These are phyloP conservation scores for Solanum medicagineum DNA, from an alignment of 257 asterid genomes.

Conservation along the genomic window DNA sequence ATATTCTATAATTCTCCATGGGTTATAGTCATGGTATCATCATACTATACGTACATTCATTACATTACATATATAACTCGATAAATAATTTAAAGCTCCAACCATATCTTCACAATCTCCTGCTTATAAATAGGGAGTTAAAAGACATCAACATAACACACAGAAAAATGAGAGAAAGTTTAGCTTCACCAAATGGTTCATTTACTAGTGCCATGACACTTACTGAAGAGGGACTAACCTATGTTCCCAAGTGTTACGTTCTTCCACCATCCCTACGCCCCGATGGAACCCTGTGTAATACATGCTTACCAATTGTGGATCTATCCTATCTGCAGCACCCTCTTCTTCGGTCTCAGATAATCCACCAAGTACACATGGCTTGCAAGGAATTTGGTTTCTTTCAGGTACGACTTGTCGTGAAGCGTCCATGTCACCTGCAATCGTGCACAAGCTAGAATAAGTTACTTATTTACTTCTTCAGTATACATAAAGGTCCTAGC, in stretches of 20 bases:
- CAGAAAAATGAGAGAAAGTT: background rate
- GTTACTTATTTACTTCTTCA: background rate
- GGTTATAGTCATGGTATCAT: background rate
- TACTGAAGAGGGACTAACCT: slow-evolving; percentile 14
- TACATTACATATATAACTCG: background rate
- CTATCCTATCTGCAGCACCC: slow-evolving; percentile 9
- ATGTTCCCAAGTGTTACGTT: slow-evolving; percentile 26
- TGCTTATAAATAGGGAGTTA: background rate
- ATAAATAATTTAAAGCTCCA: background rate
- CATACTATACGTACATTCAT: background rate
- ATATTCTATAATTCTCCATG: background rate
- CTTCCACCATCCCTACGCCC: slow-evolving; percentile 41
- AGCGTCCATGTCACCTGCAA: background rate
- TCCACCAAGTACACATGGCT: slow-evolving; percentile 19
- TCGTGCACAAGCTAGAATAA: background rate
- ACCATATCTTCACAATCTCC: background rate
- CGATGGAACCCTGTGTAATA: slow-evolving; percentile 3
- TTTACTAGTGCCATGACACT: slow-evolving; percentile 32
- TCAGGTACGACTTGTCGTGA: slow-evolving; percentile 23
- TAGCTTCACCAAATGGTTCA: background rate
- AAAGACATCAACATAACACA: background rate
- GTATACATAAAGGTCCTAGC: background rate
- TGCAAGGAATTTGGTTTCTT: slow-evolving; percentile 36
- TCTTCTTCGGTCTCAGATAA: slow-evolving; percentile 8
- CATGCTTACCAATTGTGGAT: slow-evolving; percentile 28